Percentiles rank a stretch among this genome's conserved stretches.
These are phyloP conservation scores for Platismatia glauca DNA, from an alignment of 495 filamentous ascomycete species.

Conservation along the genomic window DNA sequence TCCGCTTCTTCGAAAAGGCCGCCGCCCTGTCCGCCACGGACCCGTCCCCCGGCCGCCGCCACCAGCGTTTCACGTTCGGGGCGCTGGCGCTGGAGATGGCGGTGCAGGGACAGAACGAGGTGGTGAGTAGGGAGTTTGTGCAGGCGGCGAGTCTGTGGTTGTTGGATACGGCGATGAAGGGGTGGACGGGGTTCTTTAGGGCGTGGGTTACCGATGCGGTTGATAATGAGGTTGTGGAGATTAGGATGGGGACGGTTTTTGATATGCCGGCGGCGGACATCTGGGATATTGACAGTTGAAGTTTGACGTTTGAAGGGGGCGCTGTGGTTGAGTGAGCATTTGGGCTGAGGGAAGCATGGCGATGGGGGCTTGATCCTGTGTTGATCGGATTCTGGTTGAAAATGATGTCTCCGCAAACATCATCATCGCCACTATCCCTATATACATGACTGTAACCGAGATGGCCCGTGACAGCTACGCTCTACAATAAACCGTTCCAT, in stretches of 20 bases:
- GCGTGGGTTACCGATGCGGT: neutral
- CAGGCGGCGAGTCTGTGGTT: conserved; percentile 4
- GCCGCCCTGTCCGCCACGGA: neutral
- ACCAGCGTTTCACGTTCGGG: conserved; percentile 1
- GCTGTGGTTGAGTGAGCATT: neutral
- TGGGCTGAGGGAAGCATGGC: neutral
- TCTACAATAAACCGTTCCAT: no score
- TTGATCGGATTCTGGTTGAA: no score
- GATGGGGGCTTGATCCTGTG: neutral
- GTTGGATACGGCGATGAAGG: conserved; percentile 3
- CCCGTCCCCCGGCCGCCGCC: neutral
- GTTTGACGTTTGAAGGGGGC: neutral
- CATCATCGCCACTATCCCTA: no score
- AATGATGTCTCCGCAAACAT: no score
- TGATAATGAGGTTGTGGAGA: neutral
- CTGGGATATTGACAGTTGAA: neutral
- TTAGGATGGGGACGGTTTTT: neutral
- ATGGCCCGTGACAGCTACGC: no score
- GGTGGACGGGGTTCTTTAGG: neutral
- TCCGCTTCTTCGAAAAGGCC: conserved; percentile 1
- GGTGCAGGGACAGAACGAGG: neutral
- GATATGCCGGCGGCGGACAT: neutral
- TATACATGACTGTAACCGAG: no score
- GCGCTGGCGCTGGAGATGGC: conserved; percentile 1
- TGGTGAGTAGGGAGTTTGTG: conserved; percentile 3